phyloP scores from a whole-genome alignment of 768 basidiomycete genomes.

The Coprinopsis strossmayeri region DNA sequence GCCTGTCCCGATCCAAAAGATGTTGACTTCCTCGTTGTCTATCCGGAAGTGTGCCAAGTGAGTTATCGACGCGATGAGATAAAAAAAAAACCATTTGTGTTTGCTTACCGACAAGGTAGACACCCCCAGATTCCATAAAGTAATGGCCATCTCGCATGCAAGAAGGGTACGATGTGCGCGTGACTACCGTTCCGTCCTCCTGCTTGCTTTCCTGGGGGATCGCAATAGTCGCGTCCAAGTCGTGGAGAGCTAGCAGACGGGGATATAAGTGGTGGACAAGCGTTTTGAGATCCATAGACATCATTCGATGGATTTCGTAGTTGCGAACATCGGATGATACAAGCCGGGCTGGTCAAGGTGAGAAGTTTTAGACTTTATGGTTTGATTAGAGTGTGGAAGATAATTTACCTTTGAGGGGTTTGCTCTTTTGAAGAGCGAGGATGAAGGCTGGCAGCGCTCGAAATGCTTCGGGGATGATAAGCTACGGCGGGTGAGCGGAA shows the following conservation, averaged over 20 bases:
- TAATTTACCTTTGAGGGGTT: conserved; percentile 81
- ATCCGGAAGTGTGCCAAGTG: not conserved
- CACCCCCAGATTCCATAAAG: conserved; percentile 84
- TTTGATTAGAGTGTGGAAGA: conserved; percentile 2
- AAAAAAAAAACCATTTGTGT: too few relatives aligned
- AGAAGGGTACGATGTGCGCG: conserved; percentile 59
- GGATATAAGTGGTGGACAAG: conserved; percentile 85
- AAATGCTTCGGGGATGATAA: conserved; percentile 93
- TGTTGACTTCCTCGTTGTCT: conserved; percentile 86
- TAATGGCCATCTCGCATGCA: conserved; percentile 77
- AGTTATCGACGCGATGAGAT: too few relatives aligned
- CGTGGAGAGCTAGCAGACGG: conserved; percentile 80
- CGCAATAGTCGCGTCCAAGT: conserved; percentile 64
- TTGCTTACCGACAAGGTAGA: conserved; percentile 84
- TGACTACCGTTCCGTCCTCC: conserved; percentile 31
- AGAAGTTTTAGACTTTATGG: not conserved
- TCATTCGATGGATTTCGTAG: conserved; percentile 71
- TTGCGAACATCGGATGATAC: conserved; percentile 95
- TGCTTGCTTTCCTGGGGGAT: conserved; percentile 43
- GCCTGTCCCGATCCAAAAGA: conserved; percentile 86
- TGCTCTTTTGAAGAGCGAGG: conserved; percentile 78
- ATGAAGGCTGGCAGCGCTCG: conserved; percentile 78
- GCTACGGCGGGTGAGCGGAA: conserved; percentile 34
- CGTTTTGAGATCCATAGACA: conserved; percentile 59
- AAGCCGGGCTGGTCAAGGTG: conserved; percentile 50